These are phyloP conservation scores for Phytophthora gonapodyides DNA, from an alignment of 352 stramenopile genomes.

Conservation along the genomic window DNA sequence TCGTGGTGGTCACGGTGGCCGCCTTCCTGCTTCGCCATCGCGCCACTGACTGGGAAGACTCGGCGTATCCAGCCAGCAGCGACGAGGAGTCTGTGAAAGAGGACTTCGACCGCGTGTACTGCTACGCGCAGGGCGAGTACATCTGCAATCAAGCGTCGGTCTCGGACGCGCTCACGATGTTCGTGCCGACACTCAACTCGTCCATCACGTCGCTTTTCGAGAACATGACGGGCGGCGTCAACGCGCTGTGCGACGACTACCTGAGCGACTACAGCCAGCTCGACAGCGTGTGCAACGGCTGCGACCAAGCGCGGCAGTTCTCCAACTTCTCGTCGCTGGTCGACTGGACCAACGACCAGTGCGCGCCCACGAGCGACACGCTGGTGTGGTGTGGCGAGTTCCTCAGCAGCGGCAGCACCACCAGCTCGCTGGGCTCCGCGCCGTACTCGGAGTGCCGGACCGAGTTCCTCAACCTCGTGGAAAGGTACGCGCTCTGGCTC, in stretches of 20 bases:
- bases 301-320: constrained; percentile 56
- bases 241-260: constrained; percentile 63
- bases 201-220: constrained; percentile 42
- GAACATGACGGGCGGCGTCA: constrained; percentile 64
- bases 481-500: constrained; percentile 44
- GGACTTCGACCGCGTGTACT: constrained; percentile 72
- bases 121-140: constrained; percentile 73
- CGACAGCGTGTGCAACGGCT: constrained; percentile 55
- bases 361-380: constrained; percentile 48
- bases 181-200: constrained; percentile 44
- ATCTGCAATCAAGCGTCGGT: constrained; percentile 68
- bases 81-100: constrained; percentile 58
- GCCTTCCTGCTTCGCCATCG: constrained; percentile 51
- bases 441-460: constrained; percentile 58
- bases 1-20: constrained; percentile 49
- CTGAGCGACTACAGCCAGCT: constrained; percentile 40
- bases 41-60: constrained; percentile 50
- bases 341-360: constrained; percentile 84
- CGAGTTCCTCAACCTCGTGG: constrained; percentile 54
- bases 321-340: constrained; percentile 69
- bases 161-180: constrained; percentile 57
- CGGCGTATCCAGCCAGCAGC: constrained; percentile 51
- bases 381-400: constrained; percentile 70
- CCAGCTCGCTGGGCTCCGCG: constrained; percentile 38
- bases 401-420: constrained; percentile 36